Evolutionary conservation across 2,329 filamentous ascomycete genomes (phyloP).

Genomic region (Claviceps sp.): DNA sequence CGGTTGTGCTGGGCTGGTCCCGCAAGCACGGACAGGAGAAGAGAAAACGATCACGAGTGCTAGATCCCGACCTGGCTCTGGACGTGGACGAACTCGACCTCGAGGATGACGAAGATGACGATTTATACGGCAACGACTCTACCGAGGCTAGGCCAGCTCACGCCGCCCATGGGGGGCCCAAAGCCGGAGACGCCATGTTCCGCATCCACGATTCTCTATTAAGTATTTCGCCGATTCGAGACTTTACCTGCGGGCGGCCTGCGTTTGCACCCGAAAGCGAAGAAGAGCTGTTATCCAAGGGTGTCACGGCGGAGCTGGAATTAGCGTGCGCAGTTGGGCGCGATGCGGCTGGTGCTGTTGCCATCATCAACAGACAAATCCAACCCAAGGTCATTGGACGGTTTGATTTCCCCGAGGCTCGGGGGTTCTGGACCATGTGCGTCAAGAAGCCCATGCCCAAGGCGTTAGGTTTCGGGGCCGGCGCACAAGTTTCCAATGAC

Average conservation of each 20-base stretch:
- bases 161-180: constrained; percentile 26
- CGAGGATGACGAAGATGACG: constrained; percentile 52
- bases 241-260: constrained; percentile 55
- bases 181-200: constrained; percentile 56
- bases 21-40: constrained; percentile 50
- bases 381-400: constrained; percentile 57
- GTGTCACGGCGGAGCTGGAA: constrained; percentile 43
- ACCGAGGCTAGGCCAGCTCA: constrained; percentile 41
- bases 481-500: constrained; percentile 37
- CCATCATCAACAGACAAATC: constrained; percentile 65
- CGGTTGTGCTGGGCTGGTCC: constrained; percentile 68
- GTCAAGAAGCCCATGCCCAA: constrained; percentile 55
- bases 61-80: constrained; percentile 38
- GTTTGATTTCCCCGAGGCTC: constrained; percentile 58
- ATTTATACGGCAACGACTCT: constrained; percentile 48
- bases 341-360: constrained; percentile 54
- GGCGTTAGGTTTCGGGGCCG: constrained; percentile 29
- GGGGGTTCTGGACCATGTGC: constrained; percentile 69
- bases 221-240: constrained; percentile 68
- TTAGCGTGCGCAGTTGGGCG: constrained; percentile 49
- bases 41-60: constrained; percentile 47
- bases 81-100: constrained; percentile 38
- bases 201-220: constrained; percentile 62
- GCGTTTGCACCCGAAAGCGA: constrained; percentile 29
- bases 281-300: constrained; percentile 26